Evolutionary conservation across 108 stramenopile genomes (phyloP).

Genomic region (Skeletonema tropicum): DNA sequence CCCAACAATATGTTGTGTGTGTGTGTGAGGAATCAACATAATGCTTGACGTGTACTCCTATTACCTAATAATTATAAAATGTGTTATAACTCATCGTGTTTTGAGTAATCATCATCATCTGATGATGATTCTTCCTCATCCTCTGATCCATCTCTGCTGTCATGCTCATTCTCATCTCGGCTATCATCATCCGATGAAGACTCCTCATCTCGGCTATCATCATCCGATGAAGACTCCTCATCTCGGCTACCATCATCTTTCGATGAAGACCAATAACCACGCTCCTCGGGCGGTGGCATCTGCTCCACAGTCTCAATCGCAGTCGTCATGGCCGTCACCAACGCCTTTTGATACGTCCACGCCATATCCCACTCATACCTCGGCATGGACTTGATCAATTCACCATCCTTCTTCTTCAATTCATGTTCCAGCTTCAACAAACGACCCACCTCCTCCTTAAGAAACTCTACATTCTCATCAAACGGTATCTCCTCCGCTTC

Average conservation of each 20-base stretch:
- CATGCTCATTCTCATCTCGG: constrained; percentile 5
- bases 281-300: not conserved
- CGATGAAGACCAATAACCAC: not conserved
- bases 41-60: no score
- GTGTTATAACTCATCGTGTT: not conserved
- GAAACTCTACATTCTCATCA: constrained; percentile 25
- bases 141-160: not conserved
- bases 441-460: constrained; percentile 20
- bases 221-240: constrained; percentile 1
- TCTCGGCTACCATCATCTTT: not conserved
- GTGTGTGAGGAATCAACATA: no score
- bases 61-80: not conserved
- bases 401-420: constrained; percentile 21
- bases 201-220: not conserved
- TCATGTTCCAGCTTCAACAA: constrained; percentile 15
- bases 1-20: no score
- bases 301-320: constrained; percentile 22
- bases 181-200: not conserved
- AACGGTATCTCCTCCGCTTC: constrained; percentile 30
- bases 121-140: not conserved
- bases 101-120: not conserved
- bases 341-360: constrained; percentile 38
- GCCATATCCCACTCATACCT: constrained; percentile 47
- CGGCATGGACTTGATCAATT: constrained; percentile 36
- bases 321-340: constrained; percentile 42